A percentile compares a stretch with the other conserved stretches of the same genome.
These are phyloP conservation scores for Linnemannia hyalina DNA, from an alignment of 192 early-diverging fungal species.

Conservation along the genomic window DNA sequence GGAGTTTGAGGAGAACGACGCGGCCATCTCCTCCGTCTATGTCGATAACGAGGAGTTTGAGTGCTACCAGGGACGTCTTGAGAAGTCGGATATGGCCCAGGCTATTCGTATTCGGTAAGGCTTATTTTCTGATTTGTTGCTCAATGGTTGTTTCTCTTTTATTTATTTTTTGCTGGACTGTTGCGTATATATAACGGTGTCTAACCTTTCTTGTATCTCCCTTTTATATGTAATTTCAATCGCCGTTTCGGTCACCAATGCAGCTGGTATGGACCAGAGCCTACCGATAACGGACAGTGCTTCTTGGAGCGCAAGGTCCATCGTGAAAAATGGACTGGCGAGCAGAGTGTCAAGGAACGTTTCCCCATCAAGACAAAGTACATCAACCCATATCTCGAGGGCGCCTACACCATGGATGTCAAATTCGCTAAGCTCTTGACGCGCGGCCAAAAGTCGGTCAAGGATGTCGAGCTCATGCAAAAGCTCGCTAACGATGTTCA, in stretches of 20 bases:
- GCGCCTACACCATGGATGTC: constrained; percentile 80
- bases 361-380: constrained; percentile 96
- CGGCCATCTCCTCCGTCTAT: constrained; percentile 94
- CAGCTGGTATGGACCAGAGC: constrained; percentile 89
- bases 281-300: constrained; percentile 73
- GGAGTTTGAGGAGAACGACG: constrained; percentile 75
- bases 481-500: constrained; percentile 82
- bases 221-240: neutral
- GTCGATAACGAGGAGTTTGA: constrained; percentile 93
- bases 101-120: constrained; percentile 85
- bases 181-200: neutral
- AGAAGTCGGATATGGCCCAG: constrained; percentile 89
- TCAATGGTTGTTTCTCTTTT: neutral
- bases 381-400: constrained; percentile 86
- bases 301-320: constrained; percentile 80
- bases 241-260: neutral
- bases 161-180: neutral
- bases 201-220: neutral
- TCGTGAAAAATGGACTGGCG: constrained; percentile 61
- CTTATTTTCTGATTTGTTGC: neutral
- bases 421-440: constrained; percentile 85
- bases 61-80: constrained; percentile 89
- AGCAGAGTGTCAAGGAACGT: constrained; percentile 92
- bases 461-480: constrained; percentile 85
- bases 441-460: constrained; percentile 78